These are phyloP conservation scores for Plantago ovata DNA, from an alignment of 257 asterid genomes.

Conservation along the genomic window DNA sequence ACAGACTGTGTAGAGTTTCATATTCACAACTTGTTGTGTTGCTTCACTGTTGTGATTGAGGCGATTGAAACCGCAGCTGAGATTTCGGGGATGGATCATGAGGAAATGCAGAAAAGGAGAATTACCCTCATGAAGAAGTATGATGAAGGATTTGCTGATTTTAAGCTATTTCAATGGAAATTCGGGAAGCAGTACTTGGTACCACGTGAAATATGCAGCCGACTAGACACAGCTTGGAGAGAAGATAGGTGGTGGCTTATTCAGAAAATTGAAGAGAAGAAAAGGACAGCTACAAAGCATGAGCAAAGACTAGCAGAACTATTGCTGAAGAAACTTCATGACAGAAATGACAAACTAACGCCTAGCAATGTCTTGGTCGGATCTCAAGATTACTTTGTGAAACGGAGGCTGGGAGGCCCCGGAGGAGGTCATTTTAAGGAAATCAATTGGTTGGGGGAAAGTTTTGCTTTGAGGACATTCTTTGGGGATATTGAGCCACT, in stretches of 20 bases:
- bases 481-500: constrained; percentile 57
- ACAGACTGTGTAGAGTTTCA: constrained; percentile 66
- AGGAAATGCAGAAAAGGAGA: constrained; percentile 59
- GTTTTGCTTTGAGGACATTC: constrained; percentile 58
- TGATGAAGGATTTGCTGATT: constrained; percentile 51
- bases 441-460: constrained; percentile 89
- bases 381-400: constrained; percentile 54
- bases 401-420: constrained; percentile 51
- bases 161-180: constrained; percentile 55
- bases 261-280: constrained; percentile 41
- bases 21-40: constrained; percentile 64
- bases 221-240: constrained; percentile 50
- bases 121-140: constrained; percentile 49
- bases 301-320: constrained; percentile 51
- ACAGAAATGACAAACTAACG: constrained; percentile 30
- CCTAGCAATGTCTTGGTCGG: constrained; percentile 47
- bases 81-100: constrained; percentile 55
- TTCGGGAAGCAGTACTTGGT: constrained; percentile 67
- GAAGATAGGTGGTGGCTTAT: constrained; percentile 71
- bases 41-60: constrained; percentile 77
- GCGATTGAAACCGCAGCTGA: constrained; percentile 88
- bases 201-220: constrained; percentile 47
- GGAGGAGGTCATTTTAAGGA: constrained; percentile 69
- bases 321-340: constrained; percentile 42
- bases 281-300: constrained; percentile 27